Percentiles rank a stretch among this genome's conserved stretches.
Evolutionary conservation across 2,329 filamentous ascomycete species (phyloP).

Genomic region (Fusarium luffae): DNA sequence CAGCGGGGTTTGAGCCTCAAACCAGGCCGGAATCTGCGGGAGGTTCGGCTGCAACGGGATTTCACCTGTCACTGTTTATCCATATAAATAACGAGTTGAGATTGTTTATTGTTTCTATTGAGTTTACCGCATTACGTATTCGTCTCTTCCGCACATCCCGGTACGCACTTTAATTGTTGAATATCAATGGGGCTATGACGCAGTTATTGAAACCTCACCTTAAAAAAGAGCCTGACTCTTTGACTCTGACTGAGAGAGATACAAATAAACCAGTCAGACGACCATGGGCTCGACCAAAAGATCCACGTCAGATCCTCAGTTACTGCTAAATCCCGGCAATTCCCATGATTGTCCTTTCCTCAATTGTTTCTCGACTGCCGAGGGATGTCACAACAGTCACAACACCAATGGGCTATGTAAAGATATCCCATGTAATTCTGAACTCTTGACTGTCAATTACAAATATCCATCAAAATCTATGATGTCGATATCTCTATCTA

Average conservation of each 20-base stretch:
- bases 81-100: neutral
- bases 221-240: neutral
- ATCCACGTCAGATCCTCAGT: conserved; percentile 24
- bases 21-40: conserved; percentile 34
- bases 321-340: conserved; percentile 14
- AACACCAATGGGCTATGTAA: conserved; percentile 16
- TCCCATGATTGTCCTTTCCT: neutral
- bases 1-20: conserved; percentile 37
- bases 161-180: conserved; percentile 10
- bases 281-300: neutral
- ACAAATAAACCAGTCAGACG: neutral
- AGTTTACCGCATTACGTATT: conserved; percentile 7
- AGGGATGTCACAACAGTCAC: conserved; percentile 22
- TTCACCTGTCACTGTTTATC: neutral
- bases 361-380: conserved; percentile 1
- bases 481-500: conserved; percentile 1
- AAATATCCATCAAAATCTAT: conserved; percentile 16
- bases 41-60: conserved; percentile 36
- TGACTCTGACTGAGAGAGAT: neutral
- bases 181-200: conserved; percentile 37
- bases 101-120: conserved; percentile 6
- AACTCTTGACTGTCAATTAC: neutral
- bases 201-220: conserved; percentile 25
- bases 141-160: conserved; percentile 31
- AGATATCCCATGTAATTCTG: conserved; percentile 14